phyloP scores from a whole-genome alignment of 1,284 basidiomycete species.

The Coriolopsis trogii region DNA sequence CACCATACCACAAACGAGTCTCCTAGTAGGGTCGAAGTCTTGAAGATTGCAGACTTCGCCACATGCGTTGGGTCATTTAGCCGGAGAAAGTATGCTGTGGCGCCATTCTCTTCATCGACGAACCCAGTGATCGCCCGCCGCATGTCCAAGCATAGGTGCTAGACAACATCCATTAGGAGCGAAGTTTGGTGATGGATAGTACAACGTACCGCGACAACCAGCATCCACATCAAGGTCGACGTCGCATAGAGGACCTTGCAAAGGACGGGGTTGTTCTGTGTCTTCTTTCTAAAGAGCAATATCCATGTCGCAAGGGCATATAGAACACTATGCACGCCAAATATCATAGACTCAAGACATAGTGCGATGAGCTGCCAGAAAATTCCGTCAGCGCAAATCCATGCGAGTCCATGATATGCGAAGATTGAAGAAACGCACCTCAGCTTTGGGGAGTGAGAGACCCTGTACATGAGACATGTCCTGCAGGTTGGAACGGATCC shows the following conservation, averaged over 20 bases:
- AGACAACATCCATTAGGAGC: neutral
- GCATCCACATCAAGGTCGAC: constrained; percentile 20
- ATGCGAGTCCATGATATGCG: too few species aligned
- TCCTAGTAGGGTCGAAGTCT: constrained; percentile 18
- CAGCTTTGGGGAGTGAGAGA: constrained; percentile 4
- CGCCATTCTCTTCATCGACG: constrained; percentile 11
- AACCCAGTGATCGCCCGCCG: constrained; percentile 14
- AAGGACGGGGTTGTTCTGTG: constrained; percentile 10
- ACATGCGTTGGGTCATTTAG: constrained; percentile 17
- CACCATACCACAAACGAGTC: constrained; percentile 14
- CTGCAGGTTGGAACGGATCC: neutral
- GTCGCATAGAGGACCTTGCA: constrained; percentile 20
- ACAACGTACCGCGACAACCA: constrained; percentile 13
- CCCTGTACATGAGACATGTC: neutral
- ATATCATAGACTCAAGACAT: constrained; percentile 20
- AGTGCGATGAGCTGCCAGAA: constrained; percentile 13
- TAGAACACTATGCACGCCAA: constrained; percentile 17
- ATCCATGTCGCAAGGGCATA: constrained; percentile 22
- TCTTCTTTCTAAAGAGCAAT: constrained; percentile 18
- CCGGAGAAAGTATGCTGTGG: constrained; percentile 9
- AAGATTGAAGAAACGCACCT: neutral
- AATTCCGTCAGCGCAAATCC: neutral
- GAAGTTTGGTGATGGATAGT: neutral
- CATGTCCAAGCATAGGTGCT: constrained; percentile 18
- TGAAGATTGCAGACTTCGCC: constrained; percentile 20